phyloP scores from a whole-genome alignment of 176 grass and related monocot genomes.

The Raddia distichophylla region DNA sequence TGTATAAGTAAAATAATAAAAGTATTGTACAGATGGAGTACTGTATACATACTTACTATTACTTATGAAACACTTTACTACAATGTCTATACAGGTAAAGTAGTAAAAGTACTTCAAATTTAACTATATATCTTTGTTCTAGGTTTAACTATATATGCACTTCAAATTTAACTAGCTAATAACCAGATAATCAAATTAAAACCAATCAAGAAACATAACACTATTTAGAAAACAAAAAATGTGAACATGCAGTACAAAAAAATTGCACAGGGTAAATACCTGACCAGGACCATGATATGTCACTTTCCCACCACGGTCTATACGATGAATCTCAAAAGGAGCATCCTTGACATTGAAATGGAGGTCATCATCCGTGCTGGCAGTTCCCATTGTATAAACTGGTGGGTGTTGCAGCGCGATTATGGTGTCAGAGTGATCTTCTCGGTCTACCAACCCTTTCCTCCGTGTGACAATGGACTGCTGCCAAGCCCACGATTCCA shows the following conservation, averaged over 20 bases:
- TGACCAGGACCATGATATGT: conserved; percentile 97
- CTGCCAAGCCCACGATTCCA: conserved; percentile 65
- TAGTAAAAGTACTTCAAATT: too few species aligned
- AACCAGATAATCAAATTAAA: background rate
- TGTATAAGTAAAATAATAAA: too few species aligned
- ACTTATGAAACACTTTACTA: too few species aligned
- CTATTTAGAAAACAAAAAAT: background rate
- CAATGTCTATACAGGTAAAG: too few species aligned
- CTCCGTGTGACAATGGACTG: conserved; percentile 62
- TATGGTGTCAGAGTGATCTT: conserved; percentile 56
- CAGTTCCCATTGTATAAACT: conserved; percentile 67
- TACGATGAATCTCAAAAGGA: conserved; percentile 65
- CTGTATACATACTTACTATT: too few species aligned
- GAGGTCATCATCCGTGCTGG: conserved; percentile 53
- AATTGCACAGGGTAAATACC: conserved; percentile 16
- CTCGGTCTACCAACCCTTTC: conserved; percentile 41
- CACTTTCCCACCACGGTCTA: conserved; percentile 78
- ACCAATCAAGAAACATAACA: background rate
- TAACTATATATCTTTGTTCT: background rate
- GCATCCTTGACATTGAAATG: conserved; percentile 68
- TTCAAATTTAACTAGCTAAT: background rate
- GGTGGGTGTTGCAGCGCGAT: conserved; percentile 74
- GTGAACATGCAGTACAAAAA: background rate
- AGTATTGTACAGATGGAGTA: too few species aligned
- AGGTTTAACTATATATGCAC: background rate